Conservation (phyloP, 257 asterid species). For the Solanum raphanifolium region DNA sequence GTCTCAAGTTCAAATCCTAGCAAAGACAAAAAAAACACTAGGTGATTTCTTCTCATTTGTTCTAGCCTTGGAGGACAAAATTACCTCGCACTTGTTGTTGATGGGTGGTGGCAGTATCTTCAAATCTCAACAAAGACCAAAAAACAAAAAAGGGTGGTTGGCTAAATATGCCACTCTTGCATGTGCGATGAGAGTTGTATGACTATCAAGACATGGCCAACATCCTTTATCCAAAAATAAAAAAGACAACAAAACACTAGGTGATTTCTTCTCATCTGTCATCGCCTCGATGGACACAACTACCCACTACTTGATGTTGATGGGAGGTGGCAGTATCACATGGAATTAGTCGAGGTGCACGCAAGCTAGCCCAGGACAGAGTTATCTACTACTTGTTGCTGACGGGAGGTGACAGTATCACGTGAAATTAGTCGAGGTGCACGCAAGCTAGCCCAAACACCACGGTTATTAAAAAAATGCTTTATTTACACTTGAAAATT, state of each 20-base stretch:
- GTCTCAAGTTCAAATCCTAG: not conserved
- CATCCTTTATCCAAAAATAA: too few species aligned
- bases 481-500: not conserved
- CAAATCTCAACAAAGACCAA: not conserved
- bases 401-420: too few species aligned
- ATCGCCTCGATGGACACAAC: not conserved
- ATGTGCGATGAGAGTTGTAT: too few species aligned
- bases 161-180: too few species aligned
- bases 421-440: too few species aligned
- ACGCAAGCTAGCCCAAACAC: not conserved
- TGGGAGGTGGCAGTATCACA: not conserved
- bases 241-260: not conserved
- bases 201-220: too few species aligned
- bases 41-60: not conserved
- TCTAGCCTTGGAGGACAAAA: not conserved
- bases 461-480: not conserved
- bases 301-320: not conserved
- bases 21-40: not conserved
- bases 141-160: not conserved
- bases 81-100: not conserved
- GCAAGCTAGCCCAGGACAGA: too few species aligned
- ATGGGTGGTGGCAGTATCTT: not conserved
- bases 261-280: not conserved
- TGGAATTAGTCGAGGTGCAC: too few species aligned
- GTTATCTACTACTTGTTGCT: too few species aligned